Percentiles rank a stretch among this genome's conserved stretches.
Conservation (phyloP, 2,329 filamentous ascomycete species). For the Fusarium agapanthi region DNA sequence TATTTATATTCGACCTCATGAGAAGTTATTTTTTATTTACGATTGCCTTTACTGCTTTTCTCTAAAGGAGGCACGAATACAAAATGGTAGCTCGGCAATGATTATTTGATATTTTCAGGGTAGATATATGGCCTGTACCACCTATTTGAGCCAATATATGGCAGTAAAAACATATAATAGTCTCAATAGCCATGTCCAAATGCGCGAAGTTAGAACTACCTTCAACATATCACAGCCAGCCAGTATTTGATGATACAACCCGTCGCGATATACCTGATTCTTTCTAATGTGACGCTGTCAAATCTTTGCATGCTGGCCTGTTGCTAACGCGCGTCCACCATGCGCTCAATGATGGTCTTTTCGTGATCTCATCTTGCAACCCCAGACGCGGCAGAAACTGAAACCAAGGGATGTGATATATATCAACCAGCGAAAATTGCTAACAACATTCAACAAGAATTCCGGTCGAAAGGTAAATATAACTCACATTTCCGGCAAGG, state of each 20-base stretch:
- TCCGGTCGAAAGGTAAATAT: accelerated
- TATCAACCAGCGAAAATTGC: not conserved
- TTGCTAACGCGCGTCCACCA: not conserved
- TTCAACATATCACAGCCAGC: no score
- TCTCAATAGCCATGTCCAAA: no score
- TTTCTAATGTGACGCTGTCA: accelerated
- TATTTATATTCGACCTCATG: no score
- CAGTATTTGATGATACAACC: accelerated
- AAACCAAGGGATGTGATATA: not conserved
- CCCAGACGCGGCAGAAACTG: not conserved
- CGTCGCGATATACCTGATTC: accelerated
- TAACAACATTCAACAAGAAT: accelerated
- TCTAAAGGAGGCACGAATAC: no score
- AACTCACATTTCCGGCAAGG: not conserved
- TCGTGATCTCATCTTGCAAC: not conserved
- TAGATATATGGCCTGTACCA: no score
- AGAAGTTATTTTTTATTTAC: not conserved
- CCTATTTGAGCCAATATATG: no score
- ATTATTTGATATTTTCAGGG: no score
- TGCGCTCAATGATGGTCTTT: not conserved
- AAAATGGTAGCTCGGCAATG: no score
- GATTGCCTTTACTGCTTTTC: no score
- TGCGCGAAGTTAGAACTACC: no score
- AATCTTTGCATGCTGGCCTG: not conserved
- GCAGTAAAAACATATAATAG: no score